Conservation (phyloP, 306 rosid species). For the Astragalus glycyphyllos region DNA sequence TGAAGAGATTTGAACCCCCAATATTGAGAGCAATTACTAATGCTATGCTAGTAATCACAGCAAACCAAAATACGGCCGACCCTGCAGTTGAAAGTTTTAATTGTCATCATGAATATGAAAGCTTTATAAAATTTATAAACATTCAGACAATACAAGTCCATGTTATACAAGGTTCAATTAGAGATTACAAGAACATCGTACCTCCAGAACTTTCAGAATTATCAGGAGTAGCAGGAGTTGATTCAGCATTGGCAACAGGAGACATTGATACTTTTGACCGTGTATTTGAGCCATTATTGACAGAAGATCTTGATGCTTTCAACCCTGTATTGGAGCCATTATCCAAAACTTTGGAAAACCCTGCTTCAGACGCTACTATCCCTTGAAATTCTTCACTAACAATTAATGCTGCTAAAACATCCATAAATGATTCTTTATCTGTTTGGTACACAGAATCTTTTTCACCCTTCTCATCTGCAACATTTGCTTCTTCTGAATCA, state of each 20-base stretch:
- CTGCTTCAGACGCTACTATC: slow-evolving; percentile 86
- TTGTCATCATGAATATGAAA: slow-evolving; percentile 25
- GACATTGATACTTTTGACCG: slow-evolving; percentile 54
- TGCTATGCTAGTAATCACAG: slow-evolving; percentile 74
- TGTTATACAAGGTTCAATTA: background rate
- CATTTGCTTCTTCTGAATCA: slow-evolving; percentile 66
- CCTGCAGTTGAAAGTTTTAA: slow-evolving; percentile 64
- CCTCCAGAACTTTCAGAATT: slow-evolving; percentile 65
- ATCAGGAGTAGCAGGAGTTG: slow-evolving; percentile 55
- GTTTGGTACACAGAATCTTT: slow-evolving; percentile 48
- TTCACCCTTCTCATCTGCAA: slow-evolving; percentile 43
- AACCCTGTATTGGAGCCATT: slow-evolving; percentile 54
- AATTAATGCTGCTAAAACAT: slow-evolving; percentile 90
- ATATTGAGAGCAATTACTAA: slow-evolving; percentile 73
- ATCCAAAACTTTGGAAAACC: slow-evolving; percentile 56
- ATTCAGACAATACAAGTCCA: slow-evolving; percentile 17
- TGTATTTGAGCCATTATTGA: slow-evolving; percentile 51
- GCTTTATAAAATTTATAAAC: slow-evolving; percentile 10
- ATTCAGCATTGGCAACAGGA: slow-evolving; percentile 45
- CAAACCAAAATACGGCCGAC: slow-evolving; percentile 77
- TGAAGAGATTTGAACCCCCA: slow-evolving; percentile 88
- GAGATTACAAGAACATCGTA: slow-evolving; percentile 39
- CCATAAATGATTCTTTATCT: slow-evolving; percentile 88
- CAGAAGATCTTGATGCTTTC: slow-evolving; percentile 50
- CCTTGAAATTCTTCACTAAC: slow-evolving; percentile 98